Evolutionary conservation across 2,329 filamentous ascomycete genomes (phyloP).

Genomic region (Ustilaginoidea virens): DNA sequence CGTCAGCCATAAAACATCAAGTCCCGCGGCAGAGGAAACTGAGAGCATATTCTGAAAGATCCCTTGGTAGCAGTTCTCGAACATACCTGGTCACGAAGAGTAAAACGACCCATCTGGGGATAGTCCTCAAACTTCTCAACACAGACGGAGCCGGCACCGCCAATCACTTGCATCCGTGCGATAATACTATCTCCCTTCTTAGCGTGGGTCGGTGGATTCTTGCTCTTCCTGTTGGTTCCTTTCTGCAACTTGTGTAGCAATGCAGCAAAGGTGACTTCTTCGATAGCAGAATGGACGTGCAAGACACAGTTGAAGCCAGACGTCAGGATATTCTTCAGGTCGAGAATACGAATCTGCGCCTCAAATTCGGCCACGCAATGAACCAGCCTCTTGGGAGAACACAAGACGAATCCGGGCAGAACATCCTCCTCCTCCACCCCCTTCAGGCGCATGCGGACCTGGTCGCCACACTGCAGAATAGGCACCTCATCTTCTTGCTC

Average conservation of each 20-base stretch:
- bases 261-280: slow-evolving; percentile 84
- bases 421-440: slow-evolving; percentile 98
- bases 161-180: slow-evolving; percentile 74
- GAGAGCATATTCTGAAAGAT: no score
- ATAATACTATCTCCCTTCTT: slow-evolving; percentile 75
- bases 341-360: slow-evolving; percentile 89
- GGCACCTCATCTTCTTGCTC: slow-evolving; percentile 89
- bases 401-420: slow-evolving; percentile 86
- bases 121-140: slow-evolving; percentile 94
- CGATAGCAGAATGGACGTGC: slow-evolving; percentile 92
- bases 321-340: slow-evolving; percentile 84
- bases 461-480: slow-evolving; percentile 78
- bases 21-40: no score
- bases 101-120: slow-evolving; percentile 83
- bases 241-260: slow-evolving; percentile 92
- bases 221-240: slow-evolving; percentile 85
- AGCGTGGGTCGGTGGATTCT: slow-evolving; percentile 82
- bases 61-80: slow-evolving; percentile 1
- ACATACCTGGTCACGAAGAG: slow-evolving; percentile 69
- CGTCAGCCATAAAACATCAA: no score
- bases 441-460: slow-evolving; percentile 80
- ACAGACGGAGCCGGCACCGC: slow-evolving; percentile 74
- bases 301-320: slow-evolving; percentile 96
- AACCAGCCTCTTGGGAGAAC: slow-evolving; percentile 83
- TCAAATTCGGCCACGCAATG: slow-evolving; percentile 84